Evolutionary conservation across 1,139 yeast species (phyloP).

Genomic region (Hemisphaericaspora lyxosophila): DNA sequence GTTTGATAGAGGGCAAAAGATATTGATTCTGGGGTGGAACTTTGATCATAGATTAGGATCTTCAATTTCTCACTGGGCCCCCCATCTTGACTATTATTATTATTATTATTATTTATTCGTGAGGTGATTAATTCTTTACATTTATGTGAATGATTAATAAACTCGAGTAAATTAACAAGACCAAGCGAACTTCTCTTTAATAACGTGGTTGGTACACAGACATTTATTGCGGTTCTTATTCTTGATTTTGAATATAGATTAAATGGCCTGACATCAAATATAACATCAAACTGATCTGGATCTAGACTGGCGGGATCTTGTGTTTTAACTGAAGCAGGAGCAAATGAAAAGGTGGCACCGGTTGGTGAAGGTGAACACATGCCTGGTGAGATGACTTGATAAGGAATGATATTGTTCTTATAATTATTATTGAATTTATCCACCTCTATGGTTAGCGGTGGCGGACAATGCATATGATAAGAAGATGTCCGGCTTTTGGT

Average conservation of each 20-base stretch:
- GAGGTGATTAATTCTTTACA: constrained; percentile 3
- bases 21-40: constrained; percentile 25
- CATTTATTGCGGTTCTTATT: constrained; percentile 30
- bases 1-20: constrained; percentile 43
- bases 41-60: constrained; percentile 54
- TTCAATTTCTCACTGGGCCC: constrained; percentile 18
- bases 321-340: constrained; percentile 7
- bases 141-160: constrained; percentile 19
- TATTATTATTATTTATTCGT: too few relatives aligned
- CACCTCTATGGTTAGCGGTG: too few relatives aligned
- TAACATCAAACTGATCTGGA: constrained; percentile 14
- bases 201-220: constrained; percentile 44
- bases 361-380: constrained; percentile 11
- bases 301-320: constrained; percentile 2
- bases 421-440: too few relatives aligned
- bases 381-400: too few relatives aligned
- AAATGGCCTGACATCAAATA: constrained; percentile 42
- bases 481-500: too few relatives aligned
- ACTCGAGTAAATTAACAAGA: constrained; percentile 28
- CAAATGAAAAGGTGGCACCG: constrained; percentile 8
- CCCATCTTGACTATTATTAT: too few relatives aligned
- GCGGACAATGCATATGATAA: too few relatives aligned
- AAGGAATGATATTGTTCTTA: too few relatives aligned
- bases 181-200: constrained; percentile 36
- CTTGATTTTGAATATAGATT: constrained; percentile 32